Conservation (phyloP, 78 protist genomes). For the Pigoraptor vietnamica region DNA sequence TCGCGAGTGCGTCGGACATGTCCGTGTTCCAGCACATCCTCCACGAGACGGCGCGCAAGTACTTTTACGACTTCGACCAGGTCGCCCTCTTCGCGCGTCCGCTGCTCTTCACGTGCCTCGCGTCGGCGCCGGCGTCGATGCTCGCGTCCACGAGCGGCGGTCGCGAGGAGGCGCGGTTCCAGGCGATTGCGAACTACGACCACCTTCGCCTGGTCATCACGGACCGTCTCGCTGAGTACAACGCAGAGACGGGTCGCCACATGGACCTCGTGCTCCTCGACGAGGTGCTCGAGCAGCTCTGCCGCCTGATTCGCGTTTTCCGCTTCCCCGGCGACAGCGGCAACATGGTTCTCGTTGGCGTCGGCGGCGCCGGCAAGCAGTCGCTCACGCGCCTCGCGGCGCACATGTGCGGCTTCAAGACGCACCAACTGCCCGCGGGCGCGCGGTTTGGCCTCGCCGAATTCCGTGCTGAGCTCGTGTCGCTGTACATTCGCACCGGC, state of each 20-base stretch:
- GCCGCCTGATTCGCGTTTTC: constrained; percentile 70
- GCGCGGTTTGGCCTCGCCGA: constrained; percentile 40
- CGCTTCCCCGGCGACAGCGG: constrained; percentile 68
- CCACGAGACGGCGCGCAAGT: constrained; percentile 30
- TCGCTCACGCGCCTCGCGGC: constrained; percentile 83
- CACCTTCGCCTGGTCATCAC: constrained; percentile 27
- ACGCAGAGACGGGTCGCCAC: constrained; percentile 44
- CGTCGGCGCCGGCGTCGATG: neutral
- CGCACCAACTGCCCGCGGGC: constrained; percentile 33
- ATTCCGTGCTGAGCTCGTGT: constrained; percentile 66
- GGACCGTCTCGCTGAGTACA: constrained; percentile 61
- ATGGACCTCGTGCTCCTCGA: constrained; percentile 78
- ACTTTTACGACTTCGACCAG: neutral
- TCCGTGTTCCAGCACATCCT: constrained; percentile 57
- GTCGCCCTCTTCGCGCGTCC: neutral
- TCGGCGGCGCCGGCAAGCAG: constrained; percentile 92
- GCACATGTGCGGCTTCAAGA: constrained; percentile 38
- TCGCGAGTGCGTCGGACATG: constrained; percentile 6
- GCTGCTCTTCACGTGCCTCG: neutral
- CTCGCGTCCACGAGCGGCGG: neutral
- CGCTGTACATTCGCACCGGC: constrained; percentile 44
- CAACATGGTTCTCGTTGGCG: constrained; percentile 89
- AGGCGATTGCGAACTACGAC: constrained; percentile 16
- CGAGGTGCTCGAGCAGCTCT: constrained; percentile 73
- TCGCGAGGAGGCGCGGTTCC: neutral